These are phyloP conservation scores for Lactarius sp. DNA, from an alignment of 768 basidiomycete genomes.

Conservation along the genomic window DNA sequence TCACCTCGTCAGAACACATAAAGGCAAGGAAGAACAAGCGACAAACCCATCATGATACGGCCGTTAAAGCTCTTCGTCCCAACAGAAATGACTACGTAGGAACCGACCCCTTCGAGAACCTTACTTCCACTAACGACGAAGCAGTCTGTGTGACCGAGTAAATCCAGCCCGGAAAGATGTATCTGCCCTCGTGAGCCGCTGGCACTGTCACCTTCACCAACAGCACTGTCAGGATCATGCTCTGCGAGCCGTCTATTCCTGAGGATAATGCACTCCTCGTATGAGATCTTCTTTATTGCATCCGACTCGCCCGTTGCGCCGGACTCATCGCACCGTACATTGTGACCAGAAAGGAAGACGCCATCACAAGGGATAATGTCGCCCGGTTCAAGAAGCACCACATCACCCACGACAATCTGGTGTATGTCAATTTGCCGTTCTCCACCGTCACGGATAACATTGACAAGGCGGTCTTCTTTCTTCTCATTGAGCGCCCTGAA, in stretches of 20 bases:
- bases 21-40: conserved; percentile 4
- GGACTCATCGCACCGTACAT: conserved; percentile 93
- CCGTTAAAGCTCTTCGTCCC: conserved; percentile 94
- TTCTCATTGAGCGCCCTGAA: conserved; percentile 89
- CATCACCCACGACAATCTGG: conserved; percentile 92
- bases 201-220: conserved; percentile 26
- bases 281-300: conserved; percentile 83
- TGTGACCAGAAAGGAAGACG: conserved; percentile 87
- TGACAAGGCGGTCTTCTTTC: conserved; percentile 90
- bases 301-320: conserved; percentile 97
- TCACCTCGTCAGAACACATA: background rate
- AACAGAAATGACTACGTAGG: conserved; percentile 88
- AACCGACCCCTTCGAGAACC: conserved; percentile 90
- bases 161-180: conserved; percentile 28
- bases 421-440: conserved; percentile 36
- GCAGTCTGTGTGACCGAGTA: conserved; percentile 69
- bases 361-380: conserved; percentile 97
- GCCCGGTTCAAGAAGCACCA: conserved; percentile 89
- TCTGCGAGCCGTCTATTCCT: conserved; percentile 31
- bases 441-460: conserved; percentile 43
- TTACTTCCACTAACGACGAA: conserved; percentile 90
- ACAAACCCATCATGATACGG: conserved; percentile 93
- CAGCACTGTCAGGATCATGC: conserved; percentile 1
- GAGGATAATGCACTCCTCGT: conserved; percentile 62
- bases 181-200: conserved; percentile 25